Base-by-base conservation (phyloP, 169 alveolate genomes). In the Plasmodium coatneyi region DNA sequence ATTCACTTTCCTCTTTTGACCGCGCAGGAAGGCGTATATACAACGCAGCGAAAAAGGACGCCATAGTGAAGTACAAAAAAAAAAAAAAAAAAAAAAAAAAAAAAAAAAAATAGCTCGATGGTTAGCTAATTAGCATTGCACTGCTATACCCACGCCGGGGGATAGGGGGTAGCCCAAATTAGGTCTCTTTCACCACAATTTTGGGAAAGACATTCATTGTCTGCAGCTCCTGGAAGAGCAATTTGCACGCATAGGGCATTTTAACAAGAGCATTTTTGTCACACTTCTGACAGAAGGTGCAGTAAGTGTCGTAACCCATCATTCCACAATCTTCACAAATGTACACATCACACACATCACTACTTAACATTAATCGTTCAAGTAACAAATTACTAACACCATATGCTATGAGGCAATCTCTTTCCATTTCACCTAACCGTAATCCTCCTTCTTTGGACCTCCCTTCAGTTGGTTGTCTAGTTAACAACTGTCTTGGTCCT, bases 401-500 rank as follows among this genome's bases (percentile, higher is more conserved):
- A 97, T 98, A 99, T 7, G 99, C 99, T 52, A 99, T 99, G 60
- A 99, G 95, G 96, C 99, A 99, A 95, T 99, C 99, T 83, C 99
- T 97, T 93, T 99, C 99, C 99, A 99, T 99, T 96, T 99, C 99
- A 66, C 99, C 99, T 32, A 99, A 96, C 74, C 99, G 97, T 71
- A 99, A 96, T 7, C 99, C 99, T 14, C 99, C 99, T 49, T 99
- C 99, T 92, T 98, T 98, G 30, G 99, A 99, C 46, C 99, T 96
- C 9, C 99, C 99, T 96, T 99, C 99, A 22, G 99, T 99, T 30
- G 99, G 99, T 95, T 99, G 99, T 83, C 99, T 97, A 3, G 99
- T 99, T n/a, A 99, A 96, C 19, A 98, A 95, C 81, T 99, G 98
- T 74, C 98, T 96, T 2, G 99, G 99, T n/a, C 99, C 99, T 71